These are phyloP conservation scores for Penicillium sp. DNA, from an alignment of 2,329 filamentous ascomycete genomes.

Conservation along the genomic window DNA sequence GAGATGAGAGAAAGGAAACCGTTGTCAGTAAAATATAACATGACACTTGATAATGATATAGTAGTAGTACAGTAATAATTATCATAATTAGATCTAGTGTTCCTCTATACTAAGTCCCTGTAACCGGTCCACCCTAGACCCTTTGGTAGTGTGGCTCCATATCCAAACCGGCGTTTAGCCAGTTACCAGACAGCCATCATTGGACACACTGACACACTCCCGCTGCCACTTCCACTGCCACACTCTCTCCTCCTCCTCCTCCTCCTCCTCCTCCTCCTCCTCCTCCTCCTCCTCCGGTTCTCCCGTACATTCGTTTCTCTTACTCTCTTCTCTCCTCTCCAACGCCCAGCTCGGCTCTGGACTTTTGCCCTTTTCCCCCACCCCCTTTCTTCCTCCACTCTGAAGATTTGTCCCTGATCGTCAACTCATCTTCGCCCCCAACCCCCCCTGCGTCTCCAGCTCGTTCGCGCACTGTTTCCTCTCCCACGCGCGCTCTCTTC, in stretches of 20 bases:
- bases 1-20: neutral
- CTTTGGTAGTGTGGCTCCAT: neutral
- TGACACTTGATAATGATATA: too few species aligned
- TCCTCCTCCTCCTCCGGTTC: neutral
- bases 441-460: neutral
- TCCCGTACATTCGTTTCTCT: neutral
- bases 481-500: neutral
- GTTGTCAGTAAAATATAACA: too few species aligned
- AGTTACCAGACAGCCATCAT: neutral
- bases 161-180: neutral
- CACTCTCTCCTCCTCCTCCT: neutral
- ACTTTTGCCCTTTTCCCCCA: slow-evolving; percentile 13
- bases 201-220: neutral
- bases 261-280: slow-evolving; percentile 1
- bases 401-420: slow-evolving; percentile 5
- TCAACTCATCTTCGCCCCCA: neutral
- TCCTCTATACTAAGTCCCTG: too few species aligned
- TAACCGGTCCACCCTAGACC: neutral
- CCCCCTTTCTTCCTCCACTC: neutral
- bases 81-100: too few species aligned
- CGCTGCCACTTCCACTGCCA: neutral
- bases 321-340: neutral
- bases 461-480: neutral
- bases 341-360: slow-evolving; percentile 8
- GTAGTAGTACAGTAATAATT: neutral